Evolutionary conservation across 495 filamentous ascomycete genomes (phyloP).

Genomic region (Sordaria brevicollis): DNA sequence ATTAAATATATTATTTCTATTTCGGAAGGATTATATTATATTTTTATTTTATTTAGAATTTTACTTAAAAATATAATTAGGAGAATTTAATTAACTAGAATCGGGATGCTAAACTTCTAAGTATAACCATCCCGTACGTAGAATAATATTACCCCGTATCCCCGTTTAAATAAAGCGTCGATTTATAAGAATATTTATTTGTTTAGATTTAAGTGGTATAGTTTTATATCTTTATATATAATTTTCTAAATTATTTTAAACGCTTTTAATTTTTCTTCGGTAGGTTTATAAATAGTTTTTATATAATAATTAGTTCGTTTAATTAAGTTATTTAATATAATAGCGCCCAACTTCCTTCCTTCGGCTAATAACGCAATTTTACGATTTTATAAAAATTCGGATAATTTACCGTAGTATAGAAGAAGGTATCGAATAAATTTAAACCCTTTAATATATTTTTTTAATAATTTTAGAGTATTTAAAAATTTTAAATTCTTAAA

Average conservation of each 20-base stretch:
- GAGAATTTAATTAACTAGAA: no score
- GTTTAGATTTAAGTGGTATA: neutral
- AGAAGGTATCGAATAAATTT: neutral
- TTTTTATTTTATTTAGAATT: no score
- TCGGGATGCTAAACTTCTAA: neutral
- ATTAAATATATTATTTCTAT: neutral
- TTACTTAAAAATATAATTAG: no score
- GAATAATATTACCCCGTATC: neutral
- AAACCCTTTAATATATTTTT: neutral
- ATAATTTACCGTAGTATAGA: neutral
- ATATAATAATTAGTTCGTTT: neutral
- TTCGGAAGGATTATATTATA: no score
- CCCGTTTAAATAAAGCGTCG: neutral
- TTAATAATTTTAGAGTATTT: no score
- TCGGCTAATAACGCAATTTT: neutral
- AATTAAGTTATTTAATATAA: neutral
- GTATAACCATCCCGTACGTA: neutral
- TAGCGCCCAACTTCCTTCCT: neutral
- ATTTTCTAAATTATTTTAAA: neutral
- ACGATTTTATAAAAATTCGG: neutral
- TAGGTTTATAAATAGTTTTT: neutral
- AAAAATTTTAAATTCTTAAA: neutral
- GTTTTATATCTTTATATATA: neutral
- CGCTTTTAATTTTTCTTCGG: fast-evolving
- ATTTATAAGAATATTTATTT: neutral